phyloP scores from a whole-genome alignment of 1,139 yeast species.

The Zygoascus meyerae region DNA sequence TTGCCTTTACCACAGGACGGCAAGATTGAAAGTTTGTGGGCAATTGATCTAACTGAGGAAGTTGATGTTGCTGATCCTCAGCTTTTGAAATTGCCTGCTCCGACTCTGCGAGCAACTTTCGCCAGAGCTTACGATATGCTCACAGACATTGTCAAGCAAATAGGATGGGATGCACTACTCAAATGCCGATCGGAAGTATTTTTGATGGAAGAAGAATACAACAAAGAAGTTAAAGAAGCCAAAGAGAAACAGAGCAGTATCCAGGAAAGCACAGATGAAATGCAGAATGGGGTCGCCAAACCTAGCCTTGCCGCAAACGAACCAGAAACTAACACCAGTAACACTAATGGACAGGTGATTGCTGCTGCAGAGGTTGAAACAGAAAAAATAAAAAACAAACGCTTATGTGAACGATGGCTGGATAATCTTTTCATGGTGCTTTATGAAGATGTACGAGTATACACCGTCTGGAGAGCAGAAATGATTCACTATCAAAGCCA shows the following conservation, averaged over 20 bases:
- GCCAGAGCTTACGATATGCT: constrained; percentile 72
- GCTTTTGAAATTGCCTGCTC: constrained; percentile 67
- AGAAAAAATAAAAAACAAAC: constrained; percentile 41
- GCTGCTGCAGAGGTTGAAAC: constrained; percentile 2
- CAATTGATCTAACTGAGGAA: constrained; percentile 23
- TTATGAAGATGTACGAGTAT: constrained; percentile 83
- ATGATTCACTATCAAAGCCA: constrained; percentile 71
- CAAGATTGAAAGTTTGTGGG: constrained; percentile 48
- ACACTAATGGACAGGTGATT: constrained; percentile 6
- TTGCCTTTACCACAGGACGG: constrained; percentile 81
- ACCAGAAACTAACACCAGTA: constrained; percentile 13
- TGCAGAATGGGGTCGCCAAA: constrained; percentile 9
- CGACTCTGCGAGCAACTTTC: constrained; percentile 71
- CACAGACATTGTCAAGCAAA: constrained; percentile 57
- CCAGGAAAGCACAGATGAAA: constrained; percentile 6
- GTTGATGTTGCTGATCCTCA: constrained; percentile 58
- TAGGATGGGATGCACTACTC: constrained; percentile 90
- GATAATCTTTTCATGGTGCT: constrained; percentile 81
- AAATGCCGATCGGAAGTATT: constrained; percentile 76
- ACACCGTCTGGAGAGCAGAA: constrained; percentile 91
- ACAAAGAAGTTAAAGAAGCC: constrained; percentile 31
- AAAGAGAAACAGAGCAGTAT: constrained; percentile 12
- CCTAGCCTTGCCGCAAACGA: constrained; percentile 16
- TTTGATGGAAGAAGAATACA: constrained; percentile 91
- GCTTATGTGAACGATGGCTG: constrained; percentile 92